phyloP scores from a whole-genome alignment of 129 eudicot species.

The Sambucus nigra region DNA sequence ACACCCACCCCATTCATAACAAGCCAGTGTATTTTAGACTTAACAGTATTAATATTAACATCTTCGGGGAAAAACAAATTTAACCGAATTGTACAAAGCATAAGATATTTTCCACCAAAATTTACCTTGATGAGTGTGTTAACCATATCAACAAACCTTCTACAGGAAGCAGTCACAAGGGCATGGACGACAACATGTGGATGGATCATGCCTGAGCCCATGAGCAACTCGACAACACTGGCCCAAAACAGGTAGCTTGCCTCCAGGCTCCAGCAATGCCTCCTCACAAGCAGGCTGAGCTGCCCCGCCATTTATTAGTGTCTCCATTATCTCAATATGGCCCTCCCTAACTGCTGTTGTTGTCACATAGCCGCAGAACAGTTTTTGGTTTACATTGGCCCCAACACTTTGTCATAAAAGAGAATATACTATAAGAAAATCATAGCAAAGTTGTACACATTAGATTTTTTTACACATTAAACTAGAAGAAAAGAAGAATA shows the following conservation, averaged over 20 bases:
- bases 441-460: no score
- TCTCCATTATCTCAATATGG: constrained; percentile 58
- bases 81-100: no score
- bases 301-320: constrained; percentile 57
- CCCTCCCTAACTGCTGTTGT: constrained; percentile 78
- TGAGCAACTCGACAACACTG: constrained; percentile 42
- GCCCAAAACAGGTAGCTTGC: constrained; percentile 58
- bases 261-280: constrained; percentile 74
- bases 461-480: no score
- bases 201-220: constrained; percentile 68
- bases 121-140: constrained; percentile 66
- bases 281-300: constrained; percentile 72
- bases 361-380: constrained; percentile 74
- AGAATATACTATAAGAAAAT: no score
- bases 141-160: constrained; percentile 62
- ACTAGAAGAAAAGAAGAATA: no score
- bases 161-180: constrained; percentile 56
- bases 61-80: no score
- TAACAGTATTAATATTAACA: no score
- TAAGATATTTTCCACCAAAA: no score
- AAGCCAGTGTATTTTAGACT: no score
- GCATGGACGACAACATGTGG: constrained; percentile 59
- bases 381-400: constrained; percentile 63
- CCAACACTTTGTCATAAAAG: constrained; percentile 40
- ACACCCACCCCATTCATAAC: no score